Conservation (phyloP, 2,329 filamentous ascomycete genomes). For the Cercospora citrullina region DNA sequence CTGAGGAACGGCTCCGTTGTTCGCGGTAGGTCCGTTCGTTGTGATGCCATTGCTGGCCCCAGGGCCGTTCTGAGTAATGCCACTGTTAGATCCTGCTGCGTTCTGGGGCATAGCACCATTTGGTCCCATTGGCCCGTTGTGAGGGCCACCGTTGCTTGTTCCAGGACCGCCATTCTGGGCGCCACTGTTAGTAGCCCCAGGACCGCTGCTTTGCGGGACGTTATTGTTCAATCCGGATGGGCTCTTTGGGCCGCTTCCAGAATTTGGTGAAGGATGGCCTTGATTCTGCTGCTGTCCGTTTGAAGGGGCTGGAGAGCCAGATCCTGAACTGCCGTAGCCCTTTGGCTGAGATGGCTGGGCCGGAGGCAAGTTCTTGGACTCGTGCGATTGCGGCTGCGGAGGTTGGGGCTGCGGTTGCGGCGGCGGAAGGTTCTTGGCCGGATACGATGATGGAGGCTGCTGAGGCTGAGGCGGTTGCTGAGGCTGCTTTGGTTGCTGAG, state of each 20-base stretch:
- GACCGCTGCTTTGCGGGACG: background rate
- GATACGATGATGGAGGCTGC: background rate
- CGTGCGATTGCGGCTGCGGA: background rate
- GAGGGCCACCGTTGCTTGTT: no score
- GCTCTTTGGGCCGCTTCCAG: no score
- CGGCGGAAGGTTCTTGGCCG: background rate
- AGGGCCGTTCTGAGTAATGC: no score
- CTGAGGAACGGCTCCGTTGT: background rate
- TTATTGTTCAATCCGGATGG: background rate
- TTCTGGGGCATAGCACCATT: no score
- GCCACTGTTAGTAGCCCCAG: background rate
- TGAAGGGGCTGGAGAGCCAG: background rate
- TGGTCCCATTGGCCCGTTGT: background rate
- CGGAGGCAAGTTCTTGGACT: background rate
- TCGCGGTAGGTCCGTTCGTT: background rate
- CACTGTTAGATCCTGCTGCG: no score
- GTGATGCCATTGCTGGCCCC: no score
- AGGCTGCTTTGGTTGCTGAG: background rate
- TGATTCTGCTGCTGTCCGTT: background rate
- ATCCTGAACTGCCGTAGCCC: background rate
- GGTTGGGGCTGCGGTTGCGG: background rate
- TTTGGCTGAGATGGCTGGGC: background rate
- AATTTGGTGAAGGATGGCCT: no score
- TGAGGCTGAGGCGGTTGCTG: background rate
- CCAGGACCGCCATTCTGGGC: background rate